A percentile compares a stretch with the other conserved stretches of the same genome.
phyloP scores from a whole-genome alignment of 2,329 filamentous ascomycete species.

The Arachnomyces sp. region DNA sequence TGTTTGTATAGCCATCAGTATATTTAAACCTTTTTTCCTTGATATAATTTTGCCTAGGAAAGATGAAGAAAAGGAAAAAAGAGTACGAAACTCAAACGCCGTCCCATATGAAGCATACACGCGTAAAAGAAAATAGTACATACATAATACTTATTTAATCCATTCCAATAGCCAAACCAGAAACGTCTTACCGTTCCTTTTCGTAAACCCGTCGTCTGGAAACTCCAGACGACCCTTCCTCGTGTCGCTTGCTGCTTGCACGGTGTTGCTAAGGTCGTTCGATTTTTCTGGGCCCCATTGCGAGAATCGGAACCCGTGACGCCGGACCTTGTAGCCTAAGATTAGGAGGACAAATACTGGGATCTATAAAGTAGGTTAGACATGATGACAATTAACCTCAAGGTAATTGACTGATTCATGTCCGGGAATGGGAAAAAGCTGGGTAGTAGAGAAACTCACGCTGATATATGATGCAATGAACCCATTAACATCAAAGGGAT shows the following conservation, averaged over 20 bases:
- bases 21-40: too few species aligned
- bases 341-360: conserved; percentile 32
- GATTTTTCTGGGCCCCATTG: conserved; percentile 32
- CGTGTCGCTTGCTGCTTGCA: conserved; percentile 25
- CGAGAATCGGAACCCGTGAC: conserved; percentile 26
- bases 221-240: conserved; percentile 32
- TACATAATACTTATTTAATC: conserved; percentile 22
- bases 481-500: conserved; percentile 27
- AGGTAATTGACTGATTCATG: background rate
- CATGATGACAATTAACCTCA: background rate
- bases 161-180: conserved; percentile 32
- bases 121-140: too few species aligned
- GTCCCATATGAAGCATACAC: too few species aligned
- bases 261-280: conserved; percentile 29
- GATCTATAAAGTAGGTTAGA: conserved; percentile 16
- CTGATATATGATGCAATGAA: conserved; percentile 37
- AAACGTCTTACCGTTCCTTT: conserved; percentile 23
- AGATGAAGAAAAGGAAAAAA: too few species aligned
- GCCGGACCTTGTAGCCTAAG: conserved; percentile 32
- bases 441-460: conserved; percentile 20
- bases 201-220: conserved; percentile 27
- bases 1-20: too few species aligned
- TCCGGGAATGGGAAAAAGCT: background rate
- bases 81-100: too few species aligned
- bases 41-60: too few species aligned